phyloP scores from a whole-genome alignment of 371 early-diverging fungal genomes.

The Fennellomyces sp. region DNA sequence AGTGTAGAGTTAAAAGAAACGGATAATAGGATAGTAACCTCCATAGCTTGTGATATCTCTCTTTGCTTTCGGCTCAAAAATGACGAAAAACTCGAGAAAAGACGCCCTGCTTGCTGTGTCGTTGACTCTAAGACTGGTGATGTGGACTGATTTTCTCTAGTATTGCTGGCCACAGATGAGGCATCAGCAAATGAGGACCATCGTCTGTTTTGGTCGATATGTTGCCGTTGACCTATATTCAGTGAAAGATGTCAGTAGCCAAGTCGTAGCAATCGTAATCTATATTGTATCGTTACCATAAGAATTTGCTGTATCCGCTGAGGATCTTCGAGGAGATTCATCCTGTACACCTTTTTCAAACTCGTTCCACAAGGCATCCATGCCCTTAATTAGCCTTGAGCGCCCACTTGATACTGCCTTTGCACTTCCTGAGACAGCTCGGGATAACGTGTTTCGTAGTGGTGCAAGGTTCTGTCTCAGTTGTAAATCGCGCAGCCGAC shows the following conservation, averaged over 20 bases:
- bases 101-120: constrained; percentile 56
- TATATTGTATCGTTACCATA: not conserved
- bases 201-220: constrained; percentile 8
- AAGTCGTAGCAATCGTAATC: too few relatives aligned
- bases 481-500: constrained; percentile 60
- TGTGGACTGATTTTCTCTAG: too few relatives aligned
- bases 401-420: constrained; percentile 55
- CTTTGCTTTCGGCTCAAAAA: constrained; percentile 57
- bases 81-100: constrained; percentile 59
- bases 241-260: too few relatives aligned
- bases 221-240: not conserved
- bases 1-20: not conserved
- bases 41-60: constrained; percentile 57
- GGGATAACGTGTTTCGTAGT: constrained; percentile 60
- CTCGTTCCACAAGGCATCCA: constrained; percentile 61
- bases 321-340: constrained; percentile 9
- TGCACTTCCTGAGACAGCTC: constrained; percentile 62
- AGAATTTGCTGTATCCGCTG: constrained; percentile 7
- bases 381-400: constrained; percentile 44
- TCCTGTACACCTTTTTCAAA: constrained; percentile 42
- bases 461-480: constrained; percentile 66
- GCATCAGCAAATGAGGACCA: constrained; percentile 9
- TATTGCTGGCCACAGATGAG: not conserved
- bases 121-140: constrained; percentile 43
- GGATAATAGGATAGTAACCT: too few relatives aligned